Evolutionary conservation across 345 rosid genomes (phyloP).

Genomic region (Lagerstroemia speciosa): DNA sequence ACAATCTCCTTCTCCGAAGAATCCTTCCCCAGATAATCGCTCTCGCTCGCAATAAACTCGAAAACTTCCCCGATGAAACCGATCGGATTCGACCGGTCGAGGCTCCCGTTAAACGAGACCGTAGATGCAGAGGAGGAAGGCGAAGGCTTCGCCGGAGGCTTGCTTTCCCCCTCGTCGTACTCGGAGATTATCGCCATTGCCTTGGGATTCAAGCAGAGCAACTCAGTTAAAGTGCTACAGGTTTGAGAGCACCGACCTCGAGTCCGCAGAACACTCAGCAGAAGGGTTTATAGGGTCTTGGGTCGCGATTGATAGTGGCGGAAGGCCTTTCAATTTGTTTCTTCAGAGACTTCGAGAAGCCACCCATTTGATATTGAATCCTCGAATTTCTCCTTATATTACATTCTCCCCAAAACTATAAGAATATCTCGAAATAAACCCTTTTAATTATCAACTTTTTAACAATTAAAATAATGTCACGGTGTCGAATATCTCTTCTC

Average conservation of each 20-base stretch:
- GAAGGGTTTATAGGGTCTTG: too few relatives aligned
- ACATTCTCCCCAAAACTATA: not conserved
- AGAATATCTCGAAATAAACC: too few relatives aligned
- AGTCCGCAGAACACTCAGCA: not conserved
- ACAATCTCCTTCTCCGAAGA: conserved; percentile 61
- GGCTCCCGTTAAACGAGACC: conserved; percentile 36
- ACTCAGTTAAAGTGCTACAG: not conserved
- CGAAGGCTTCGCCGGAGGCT: conserved; percentile 13
- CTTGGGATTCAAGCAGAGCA: too few relatives aligned
- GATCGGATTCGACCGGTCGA: conserved; percentile 60
- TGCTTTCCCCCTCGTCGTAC: conserved; percentile 44
- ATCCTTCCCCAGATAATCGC: conserved; percentile 49
- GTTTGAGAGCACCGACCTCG: too few relatives aligned
- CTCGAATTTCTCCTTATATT: not conserved
- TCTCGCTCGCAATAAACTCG: conserved; percentile 61
- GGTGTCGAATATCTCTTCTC: too few relatives aligned
- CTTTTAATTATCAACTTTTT: too few relatives aligned
- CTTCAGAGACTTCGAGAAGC: not conserved
- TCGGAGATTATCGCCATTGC: conserved; percentile 86
- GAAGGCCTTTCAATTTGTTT: too few relatives aligned
- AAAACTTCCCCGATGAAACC: conserved; percentile 55
- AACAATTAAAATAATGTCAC: too few relatives aligned
- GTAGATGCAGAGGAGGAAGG: conserved; percentile 17
- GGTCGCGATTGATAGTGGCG: not conserved
- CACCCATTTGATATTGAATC: not conserved